phyloP scores from a whole-genome alignment of 345 rosid genomes.

The Ceriops decandra region DNA sequence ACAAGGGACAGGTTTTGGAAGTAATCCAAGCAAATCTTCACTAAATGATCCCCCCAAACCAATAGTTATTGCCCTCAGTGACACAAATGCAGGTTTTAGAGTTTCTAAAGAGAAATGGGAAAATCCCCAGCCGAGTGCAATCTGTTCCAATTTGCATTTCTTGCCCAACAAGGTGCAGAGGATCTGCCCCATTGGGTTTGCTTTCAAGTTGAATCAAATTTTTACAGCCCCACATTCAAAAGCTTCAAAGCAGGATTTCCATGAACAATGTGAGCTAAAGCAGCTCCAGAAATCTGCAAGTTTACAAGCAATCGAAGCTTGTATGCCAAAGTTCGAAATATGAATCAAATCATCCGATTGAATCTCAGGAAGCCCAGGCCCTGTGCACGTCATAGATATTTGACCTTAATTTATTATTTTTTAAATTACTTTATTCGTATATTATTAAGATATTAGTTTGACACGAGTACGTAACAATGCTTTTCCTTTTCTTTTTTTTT shows the following conservation, averaged over 20 bases:
- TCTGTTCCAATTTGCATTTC: slow-evolving; percentile 49
- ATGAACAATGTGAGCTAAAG: slow-evolving; percentile 45
- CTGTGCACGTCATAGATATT: slow-evolving; percentile 1
- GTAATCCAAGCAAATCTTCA: slow-evolving; percentile 46
- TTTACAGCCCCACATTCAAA: slow-evolving; percentile 63
- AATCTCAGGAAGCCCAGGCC: slow-evolving; percentile 22
- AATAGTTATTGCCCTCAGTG: slow-evolving; percentile 44
- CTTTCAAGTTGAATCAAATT: slow-evolving; percentile 41
- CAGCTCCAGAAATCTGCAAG: slow-evolving; percentile 57
- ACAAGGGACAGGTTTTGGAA: slow-evolving; percentile 58
- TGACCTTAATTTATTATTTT: too few relatives aligned
- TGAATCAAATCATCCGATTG: slow-evolving; percentile 54
- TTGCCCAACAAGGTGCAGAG: slow-evolving; percentile 37
- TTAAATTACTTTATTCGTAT: too few relatives aligned
- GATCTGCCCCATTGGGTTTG: slow-evolving; percentile 16
- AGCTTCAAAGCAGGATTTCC: slow-evolving; percentile 55
- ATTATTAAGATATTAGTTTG: too few relatives aligned
- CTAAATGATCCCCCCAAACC: slow-evolving; percentile 77
- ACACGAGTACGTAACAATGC: too few relatives aligned
- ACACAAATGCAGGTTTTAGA: slow-evolving; percentile 52
- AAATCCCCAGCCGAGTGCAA: slow-evolving; percentile 77
- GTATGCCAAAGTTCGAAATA: slow-evolving; percentile 62
- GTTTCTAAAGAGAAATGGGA: slow-evolving; percentile 44
- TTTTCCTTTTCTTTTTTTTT: too few relatives aligned
- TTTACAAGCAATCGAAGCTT: slow-evolving; percentile 12